Base-by-base conservation (phyloP, 2,329 filamentous ascomycete genomes). In the Calonectria leucothoes region DNA sequence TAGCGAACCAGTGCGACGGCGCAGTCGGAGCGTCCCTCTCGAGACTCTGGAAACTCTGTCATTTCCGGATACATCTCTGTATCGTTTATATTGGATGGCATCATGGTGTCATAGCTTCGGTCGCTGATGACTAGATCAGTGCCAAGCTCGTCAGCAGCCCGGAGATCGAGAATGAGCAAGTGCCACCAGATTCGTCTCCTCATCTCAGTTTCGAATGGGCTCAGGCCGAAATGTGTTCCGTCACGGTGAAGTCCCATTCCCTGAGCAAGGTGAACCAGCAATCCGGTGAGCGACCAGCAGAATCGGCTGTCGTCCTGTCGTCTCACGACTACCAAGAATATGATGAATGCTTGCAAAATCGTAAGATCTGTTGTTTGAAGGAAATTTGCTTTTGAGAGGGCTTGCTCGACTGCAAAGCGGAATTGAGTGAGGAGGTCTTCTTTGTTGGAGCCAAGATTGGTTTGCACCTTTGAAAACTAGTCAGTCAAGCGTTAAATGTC, bases 201-300 rank as follows among this genome's bases (percentile, higher is more conserved):
- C 82, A 92, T 88, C 79, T 93, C 91, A 0, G 87, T 87, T 69
- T 93, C 91, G 71, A 90, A 92, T 0, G 90, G 88, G 0, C 87
- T 85, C 6, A 93, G 83, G 1, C 86, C 86, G 45, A 92, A 86
- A 57, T 86, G 82, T 5, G 84, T 83, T 14, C 87, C 86, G 66
- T 93, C 91, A 6, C 89, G 87, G 77, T 93, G 91, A 2, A 93
- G 84, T 1, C 91, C 91, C 76, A 92, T 87, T 3, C 89, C 88
- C 76, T 91, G 90, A 4, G 87, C 90, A 48, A 93, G 89, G 7
- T 91, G 87, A n/a, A 90, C 85, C 4, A 88, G 86, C 10, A 92
- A 84, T 1, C 90, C 90, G 0, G 89, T 90, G 74, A 93, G 83
- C 14, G 90, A 89, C 91, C 91, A 93, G 72, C 90, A 88, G 2